phyloP scores from a whole-genome alignment of 1,284 basidiomycete genomes.

The Moniliophthora roreri region DNA sequence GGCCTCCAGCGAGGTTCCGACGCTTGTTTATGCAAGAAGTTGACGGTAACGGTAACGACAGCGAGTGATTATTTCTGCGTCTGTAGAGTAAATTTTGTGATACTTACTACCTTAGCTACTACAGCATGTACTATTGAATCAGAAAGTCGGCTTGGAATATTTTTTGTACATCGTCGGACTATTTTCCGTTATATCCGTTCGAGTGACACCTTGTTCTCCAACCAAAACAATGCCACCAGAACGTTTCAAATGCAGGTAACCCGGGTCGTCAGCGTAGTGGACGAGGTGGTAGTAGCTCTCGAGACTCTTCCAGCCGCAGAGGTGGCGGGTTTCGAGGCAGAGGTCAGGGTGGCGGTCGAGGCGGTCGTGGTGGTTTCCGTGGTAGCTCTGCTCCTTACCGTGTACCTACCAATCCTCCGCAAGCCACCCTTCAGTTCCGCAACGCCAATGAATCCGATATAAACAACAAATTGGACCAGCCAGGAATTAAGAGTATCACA shows the following conservation, averaged over 20 bases:
- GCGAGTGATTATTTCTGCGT: not conserved
- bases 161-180: too few species aligned
- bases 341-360: not conserved
- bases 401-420: slow-evolving; percentile 80
- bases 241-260: not conserved
- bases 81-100: too few species aligned
- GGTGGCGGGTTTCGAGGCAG: too few species aligned
- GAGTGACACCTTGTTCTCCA: too few species aligned
- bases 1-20: slow-evolving; percentile 2
- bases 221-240: not conserved
- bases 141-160: too few species aligned
- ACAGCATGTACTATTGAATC: not conserved
- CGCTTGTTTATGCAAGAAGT: slow-evolving; percentile 29
- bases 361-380: not conserved
- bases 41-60: not conserved
- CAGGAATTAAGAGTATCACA: slow-evolving; percentile 37
- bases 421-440: slow-evolving; percentile 32
- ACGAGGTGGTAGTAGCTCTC: too few species aligned
- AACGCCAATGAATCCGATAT: slow-evolving; percentile 9
- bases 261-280: not conserved
- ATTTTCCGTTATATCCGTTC: too few species aligned
- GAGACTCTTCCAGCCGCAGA: too few species aligned
- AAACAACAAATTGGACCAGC: slow-evolving; percentile 2
- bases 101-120: not conserved
- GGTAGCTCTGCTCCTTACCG: slow-evolving; percentile 85